These are phyloP conservation scores for Dactylellina leptospora DNA, from an alignment of 2,329 filamentous ascomycete species.

Conservation along the genomic window DNA sequence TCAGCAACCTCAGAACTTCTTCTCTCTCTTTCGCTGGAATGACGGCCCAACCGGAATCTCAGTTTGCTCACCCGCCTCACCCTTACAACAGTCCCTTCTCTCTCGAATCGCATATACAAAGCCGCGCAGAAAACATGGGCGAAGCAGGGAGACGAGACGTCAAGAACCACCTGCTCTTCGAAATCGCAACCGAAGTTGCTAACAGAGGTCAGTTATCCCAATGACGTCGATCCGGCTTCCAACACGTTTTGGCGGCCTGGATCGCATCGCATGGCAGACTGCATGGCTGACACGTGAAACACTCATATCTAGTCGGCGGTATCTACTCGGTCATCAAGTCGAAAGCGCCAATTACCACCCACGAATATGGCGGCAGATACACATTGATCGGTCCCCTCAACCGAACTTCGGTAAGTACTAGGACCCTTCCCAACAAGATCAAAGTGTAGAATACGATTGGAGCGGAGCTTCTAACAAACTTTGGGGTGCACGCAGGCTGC, in stretches of 20 bases:
- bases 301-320: conserved; percentile 75
- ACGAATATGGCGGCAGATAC: conserved; percentile 97
- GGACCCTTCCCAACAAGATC: conserved; percentile 1
- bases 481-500: conserved; percentile 71
- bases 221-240: conserved; percentile 46
- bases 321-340: conserved; percentile 99
- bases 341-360: conserved; percentile 95
- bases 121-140: conserved; percentile 53
- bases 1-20: conserved; percentile 11
- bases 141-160: conserved; percentile 69
- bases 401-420: conserved; percentile 76
- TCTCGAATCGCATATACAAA: conserved; percentile 20
- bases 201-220: conserved; percentile 76
- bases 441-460: neutral
- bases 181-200: conserved; percentile 95
- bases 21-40: neutral
- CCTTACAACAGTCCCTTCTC: neutral
- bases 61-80: conserved; percentile 4
- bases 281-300: conserved; percentile 34
- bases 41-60: neutral
- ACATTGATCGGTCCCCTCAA: conserved; percentile 95
- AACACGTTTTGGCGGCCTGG: conserved; percentile 31
- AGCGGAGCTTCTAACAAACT: neutral
- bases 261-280: conserved; percentile 26
- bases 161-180: conserved; percentile 94